Percentiles rank a stretch among this genome's conserved stretches.
Conservation (phyloP, 768 basidiomycete genomes). For the Crucibulum laeve region DNA sequence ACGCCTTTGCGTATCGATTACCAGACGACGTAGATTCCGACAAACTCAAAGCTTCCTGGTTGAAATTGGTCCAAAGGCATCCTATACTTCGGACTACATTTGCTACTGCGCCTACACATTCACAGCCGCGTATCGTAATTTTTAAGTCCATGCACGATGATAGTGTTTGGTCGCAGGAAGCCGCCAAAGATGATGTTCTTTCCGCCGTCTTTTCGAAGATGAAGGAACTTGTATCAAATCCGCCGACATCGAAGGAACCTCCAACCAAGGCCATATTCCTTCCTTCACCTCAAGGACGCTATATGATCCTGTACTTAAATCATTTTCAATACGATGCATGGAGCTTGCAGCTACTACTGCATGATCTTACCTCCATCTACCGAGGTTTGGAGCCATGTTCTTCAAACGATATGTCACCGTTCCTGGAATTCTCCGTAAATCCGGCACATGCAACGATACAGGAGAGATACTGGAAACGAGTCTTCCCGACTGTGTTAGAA, state of each 20-base stretch:
- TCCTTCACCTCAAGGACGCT: conserved; percentile 13
- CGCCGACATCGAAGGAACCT: conserved; percentile 14
- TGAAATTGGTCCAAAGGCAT: conserved; percentile 25
- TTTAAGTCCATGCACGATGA: conserved; percentile 11
- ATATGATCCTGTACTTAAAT: conserved; percentile 30
- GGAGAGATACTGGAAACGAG: conserved; percentile 30
- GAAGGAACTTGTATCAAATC: conserved; percentile 18
- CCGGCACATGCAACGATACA: conserved; percentile 15
- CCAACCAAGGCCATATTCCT: conserved; percentile 20
- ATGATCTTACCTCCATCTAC: conserved; percentile 35
- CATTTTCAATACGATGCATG: conserved; percentile 50
- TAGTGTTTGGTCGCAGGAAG: conserved; percentile 18
- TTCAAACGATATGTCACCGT: conserved; percentile 19
- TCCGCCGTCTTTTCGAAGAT: conserved; percentile 14
- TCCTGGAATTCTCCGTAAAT: conserved; percentile 19
- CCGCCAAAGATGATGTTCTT: conserved; percentile 9
- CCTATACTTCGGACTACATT: conserved; percentile 41
- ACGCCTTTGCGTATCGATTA: conserved; percentile 36
- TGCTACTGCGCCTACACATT: conserved; percentile 18
- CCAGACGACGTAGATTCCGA: conserved; percentile 19
- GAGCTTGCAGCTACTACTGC: conserved; percentile 35
- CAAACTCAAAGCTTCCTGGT: conserved; percentile 31
- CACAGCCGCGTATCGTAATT: conserved; percentile 21
- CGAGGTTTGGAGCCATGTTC: conserved; percentile 15
- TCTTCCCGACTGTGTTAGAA: conserved; percentile 19